Evolutionary conservation across 1,284 basidiomycete species (phyloP).

Genomic region (Ganoderma multipileum): DNA sequence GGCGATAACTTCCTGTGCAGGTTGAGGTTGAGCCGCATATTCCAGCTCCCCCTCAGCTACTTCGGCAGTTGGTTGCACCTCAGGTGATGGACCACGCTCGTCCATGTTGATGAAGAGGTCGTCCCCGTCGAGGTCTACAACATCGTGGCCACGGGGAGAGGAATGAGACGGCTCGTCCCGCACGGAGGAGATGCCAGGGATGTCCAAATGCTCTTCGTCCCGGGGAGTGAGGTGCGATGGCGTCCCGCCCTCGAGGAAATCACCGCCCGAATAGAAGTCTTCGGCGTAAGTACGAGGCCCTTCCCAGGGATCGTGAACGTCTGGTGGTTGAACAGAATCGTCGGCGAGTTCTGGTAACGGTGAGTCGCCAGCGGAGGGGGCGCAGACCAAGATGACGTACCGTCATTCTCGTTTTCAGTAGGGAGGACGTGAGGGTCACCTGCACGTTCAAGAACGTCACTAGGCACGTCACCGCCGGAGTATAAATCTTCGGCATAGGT

Average conservation of each 20-base stretch:
- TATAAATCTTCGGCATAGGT: constrained; percentile 58
- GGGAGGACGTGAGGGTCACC: constrained; percentile 20
- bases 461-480: constrained; percentile 38
- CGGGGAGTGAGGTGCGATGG: constrained; percentile 33
- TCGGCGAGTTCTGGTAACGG: constrained; percentile 7
- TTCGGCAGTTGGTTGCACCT: not conserved
- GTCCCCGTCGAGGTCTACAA: constrained; percentile 13
- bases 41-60: not conserved
- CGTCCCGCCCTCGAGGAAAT: constrained; percentile 31
- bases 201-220: constrained; percentile 24
- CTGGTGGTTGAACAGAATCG: constrained; percentile 26
- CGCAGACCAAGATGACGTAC: not conserved
- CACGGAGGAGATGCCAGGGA: constrained; percentile 18
- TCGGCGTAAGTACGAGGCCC: constrained; percentile 58
- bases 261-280: constrained; percentile 54
- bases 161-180: not conserved
- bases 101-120: not conserved
- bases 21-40: not conserved
- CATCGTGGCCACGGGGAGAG: constrained; percentile 3
- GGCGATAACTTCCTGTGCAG: not conserved
- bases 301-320: constrained; percentile 57
- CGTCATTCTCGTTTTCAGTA: constrained; percentile 24
- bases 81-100: not conserved
- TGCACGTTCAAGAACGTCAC: constrained; percentile 5
- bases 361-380: not conserved